Percentiles rank a stretch among this genome's conserved stretches.
Evolutionary conservation across 352 stramenopile species (phyloP).

Genomic region (Hyaloperonospora brassicae): DNA sequence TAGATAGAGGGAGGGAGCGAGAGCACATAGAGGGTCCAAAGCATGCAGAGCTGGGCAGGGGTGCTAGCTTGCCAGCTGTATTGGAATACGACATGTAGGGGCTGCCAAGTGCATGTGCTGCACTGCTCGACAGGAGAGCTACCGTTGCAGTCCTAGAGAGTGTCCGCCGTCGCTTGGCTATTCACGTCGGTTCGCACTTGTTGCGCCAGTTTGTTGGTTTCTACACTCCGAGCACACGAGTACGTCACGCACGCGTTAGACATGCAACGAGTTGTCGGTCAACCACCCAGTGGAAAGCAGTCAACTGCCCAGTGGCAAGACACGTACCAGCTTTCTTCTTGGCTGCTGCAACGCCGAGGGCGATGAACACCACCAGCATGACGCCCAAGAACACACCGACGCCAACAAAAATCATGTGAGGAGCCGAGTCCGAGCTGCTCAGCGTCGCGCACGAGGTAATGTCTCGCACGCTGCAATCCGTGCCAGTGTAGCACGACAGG

Average conservation of each 20-base stretch:
- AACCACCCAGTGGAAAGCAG: neutral
- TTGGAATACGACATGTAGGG: too few species aligned
- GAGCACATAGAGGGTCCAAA: too few species aligned
- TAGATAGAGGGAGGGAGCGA: too few species aligned
- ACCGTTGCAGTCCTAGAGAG: slow-evolving; percentile 25
- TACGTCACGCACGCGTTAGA: slow-evolving; percentile 10
- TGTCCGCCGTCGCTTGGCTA: slow-evolving; percentile 20
- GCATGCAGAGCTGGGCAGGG: too few species aligned
- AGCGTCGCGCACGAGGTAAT: slow-evolving; percentile 57
- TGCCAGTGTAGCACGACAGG: slow-evolving; percentile 70
- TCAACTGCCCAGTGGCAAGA: neutral
- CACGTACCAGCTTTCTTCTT: slow-evolving; percentile 68
- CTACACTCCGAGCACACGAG: slow-evolving; percentile 20
- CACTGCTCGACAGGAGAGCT: slow-evolving; percentile 7
- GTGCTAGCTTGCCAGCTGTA: too few species aligned
- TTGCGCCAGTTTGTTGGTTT: slow-evolving; percentile 56
- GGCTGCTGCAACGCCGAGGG: slow-evolving; percentile 51
- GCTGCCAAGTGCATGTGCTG: too few species aligned
- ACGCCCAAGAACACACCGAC: slow-evolving; percentile 60
- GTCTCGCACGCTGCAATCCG: slow-evolving; percentile 70
- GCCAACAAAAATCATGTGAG: slow-evolving; percentile 65
- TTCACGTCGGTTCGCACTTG: slow-evolving; percentile 49
- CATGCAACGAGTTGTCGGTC: neutral
- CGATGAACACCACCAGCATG: slow-evolving; percentile 74
- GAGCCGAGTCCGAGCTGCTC: slow-evolving; percentile 45